Percentiles rank a stretch among this genome's conserved stretches.
Conservation (phyloP, 2,329 filamentous ascomycete species). For the Cercospora sp. region DNA sequence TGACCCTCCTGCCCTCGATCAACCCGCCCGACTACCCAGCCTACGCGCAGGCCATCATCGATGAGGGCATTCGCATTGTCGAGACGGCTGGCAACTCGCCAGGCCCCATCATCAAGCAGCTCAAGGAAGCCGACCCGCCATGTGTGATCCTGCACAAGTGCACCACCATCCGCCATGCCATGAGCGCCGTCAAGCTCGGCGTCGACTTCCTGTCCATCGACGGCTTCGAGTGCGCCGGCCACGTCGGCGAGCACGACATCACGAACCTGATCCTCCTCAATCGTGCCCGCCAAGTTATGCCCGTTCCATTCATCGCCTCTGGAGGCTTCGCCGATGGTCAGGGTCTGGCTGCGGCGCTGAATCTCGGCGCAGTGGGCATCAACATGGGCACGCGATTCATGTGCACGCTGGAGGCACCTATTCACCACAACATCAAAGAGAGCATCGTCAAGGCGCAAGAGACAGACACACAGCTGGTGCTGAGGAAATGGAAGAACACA, state of each 20-base stretch:
- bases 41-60: constrained; percentile 89
- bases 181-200: constrained; percentile 87
- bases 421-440: constrained; percentile 92
- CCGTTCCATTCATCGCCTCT: constrained; percentile 89
- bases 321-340: constrained; percentile 95
- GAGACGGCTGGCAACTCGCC: constrained; percentile 91
- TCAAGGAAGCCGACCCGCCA: constrained; percentile 69
- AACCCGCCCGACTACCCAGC: constrained; percentile 88
- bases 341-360: constrained; percentile 85
- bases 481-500: constrained; percentile 92
- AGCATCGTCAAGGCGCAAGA: constrained; percentile 85
- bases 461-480: constrained; percentile 84
- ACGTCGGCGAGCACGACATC: constrained; percentile 84
- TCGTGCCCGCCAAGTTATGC: constrained; percentile 78
- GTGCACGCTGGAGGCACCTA: constrained; percentile 89
- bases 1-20: constrained; percentile 87
- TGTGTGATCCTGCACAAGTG: constrained; percentile 92
- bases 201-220: constrained; percentile 97
- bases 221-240: constrained; percentile 93
- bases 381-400: constrained; percentile 99
- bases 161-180: constrained; percentile 90
- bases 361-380: constrained; percentile 86
- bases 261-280: constrained; percentile 87
- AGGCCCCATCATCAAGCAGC: constrained; percentile 82
- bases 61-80: constrained; percentile 87